phyloP scores from a whole-genome alignment of 768 basidiomycete species.

The Pisolithus orientalis region DNA sequence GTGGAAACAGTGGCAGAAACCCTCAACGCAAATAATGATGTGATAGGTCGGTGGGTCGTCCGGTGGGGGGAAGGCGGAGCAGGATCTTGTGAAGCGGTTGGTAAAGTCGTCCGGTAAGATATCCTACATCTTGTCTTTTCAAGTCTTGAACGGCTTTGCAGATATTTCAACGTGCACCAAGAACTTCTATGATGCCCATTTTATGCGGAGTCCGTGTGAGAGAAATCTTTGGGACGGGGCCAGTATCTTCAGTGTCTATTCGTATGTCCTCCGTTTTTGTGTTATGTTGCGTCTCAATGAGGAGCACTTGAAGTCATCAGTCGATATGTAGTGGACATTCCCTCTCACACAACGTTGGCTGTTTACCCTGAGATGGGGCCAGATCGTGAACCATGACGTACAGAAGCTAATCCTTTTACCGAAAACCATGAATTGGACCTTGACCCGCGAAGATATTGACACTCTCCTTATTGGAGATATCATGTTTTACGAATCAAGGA shows the following conservation, averaged over 20 bases:
- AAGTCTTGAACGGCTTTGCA: conserved; percentile 8
- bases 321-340: no score
- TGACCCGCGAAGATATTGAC: no score
- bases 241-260: not conserved
- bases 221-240: not conserved
- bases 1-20: conserved; percentile 85
- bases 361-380: no score
- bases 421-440: no score
- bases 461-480: no score
- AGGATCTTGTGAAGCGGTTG: conserved; percentile 58
- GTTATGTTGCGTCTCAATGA: no score
- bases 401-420: no score
- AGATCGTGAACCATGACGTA: no score
- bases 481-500: no score
- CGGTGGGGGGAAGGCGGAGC: conserved; percentile 62
- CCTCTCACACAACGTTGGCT: no score
- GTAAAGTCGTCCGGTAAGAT: conserved; percentile 60
- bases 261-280: not conserved
- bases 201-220: not conserved
- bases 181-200: conserved; percentile 31
- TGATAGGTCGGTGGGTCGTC: conserved; percentile 75
- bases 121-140: not conserved
- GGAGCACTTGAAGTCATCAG: no score
- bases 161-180: conserved; percentile 50
- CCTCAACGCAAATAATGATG: conserved; percentile 44